These are phyloP conservation scores for Dioscorea cayenensis DNA, from an alignment of 116 monocot genomes.

Conservation along the genomic window DNA sequence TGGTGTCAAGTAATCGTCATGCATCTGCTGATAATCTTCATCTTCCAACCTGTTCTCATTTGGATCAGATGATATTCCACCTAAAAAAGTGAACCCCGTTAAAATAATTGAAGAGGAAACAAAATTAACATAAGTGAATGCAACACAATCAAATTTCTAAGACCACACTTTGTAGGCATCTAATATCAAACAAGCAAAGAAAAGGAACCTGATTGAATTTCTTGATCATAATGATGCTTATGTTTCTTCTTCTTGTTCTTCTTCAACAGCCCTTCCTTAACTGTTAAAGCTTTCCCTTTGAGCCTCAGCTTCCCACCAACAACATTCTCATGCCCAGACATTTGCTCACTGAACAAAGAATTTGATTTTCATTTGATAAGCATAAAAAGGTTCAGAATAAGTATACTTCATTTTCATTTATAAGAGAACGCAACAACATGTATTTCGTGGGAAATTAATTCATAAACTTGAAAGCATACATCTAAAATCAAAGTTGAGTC, in stretches of 20 bases:
- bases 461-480: no score
- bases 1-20: slow-evolving; percentile 63
- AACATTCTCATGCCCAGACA: slow-evolving; percentile 87
- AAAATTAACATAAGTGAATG: background rate
- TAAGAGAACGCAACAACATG: no score
- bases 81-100: background rate
- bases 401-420: no score
- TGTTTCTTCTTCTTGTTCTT: slow-evolving; percentile 68
- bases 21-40: slow-evolving; percentile 16
- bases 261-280: slow-evolving; percentile 71
- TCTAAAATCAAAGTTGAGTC: no score
- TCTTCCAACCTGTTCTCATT: slow-evolving; percentile 34
- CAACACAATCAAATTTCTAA: background rate
- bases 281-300: slow-evolving; percentile 91
- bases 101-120: background rate
- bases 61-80: slow-evolving; percentile 21
- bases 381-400: no score
- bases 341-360: slow-evolving; percentile 7
- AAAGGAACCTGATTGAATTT: background rate
- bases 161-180: background rate
- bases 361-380: background rate
- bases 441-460: no score
- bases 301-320: slow-evolving; percentile 84
- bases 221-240: slow-evolving; percentile 25
- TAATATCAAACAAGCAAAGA: background rate